Conservation (phyloP, 768 basidiomycete genomes). For the Trametes coccinea region DNA sequence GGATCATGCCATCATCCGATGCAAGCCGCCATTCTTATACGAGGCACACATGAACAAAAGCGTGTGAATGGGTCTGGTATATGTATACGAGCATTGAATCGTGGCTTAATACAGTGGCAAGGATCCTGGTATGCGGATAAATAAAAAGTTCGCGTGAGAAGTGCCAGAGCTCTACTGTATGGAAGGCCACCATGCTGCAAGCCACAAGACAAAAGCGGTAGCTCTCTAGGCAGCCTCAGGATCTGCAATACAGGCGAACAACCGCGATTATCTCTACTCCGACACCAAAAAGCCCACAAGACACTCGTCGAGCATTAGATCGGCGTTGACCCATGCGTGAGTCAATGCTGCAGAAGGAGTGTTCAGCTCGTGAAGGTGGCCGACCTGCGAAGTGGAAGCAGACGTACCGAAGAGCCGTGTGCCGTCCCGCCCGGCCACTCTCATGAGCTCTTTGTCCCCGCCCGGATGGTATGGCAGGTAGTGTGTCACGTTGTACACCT, state of each 20-base stretch:
- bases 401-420: constrained; percentile 88
- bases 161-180: not conserved
- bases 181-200: not conserved
- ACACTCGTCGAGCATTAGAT: constrained; percentile 93
- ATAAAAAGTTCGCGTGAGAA: not conserved
- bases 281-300: constrained; percentile 87
- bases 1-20: not conserved
- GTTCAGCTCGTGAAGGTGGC: constrained; percentile 2
- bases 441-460: constrained; percentile 91
- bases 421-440: constrained; percentile 92
- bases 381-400: not conserved
- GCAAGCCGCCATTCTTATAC: not conserved
- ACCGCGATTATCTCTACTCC: constrained; percentile 40
- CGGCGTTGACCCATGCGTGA: constrained; percentile 96
- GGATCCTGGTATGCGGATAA: not conserved
- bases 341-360: constrained; percentile 61
- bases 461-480: constrained; percentile 94
- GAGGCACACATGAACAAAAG: not conserved
- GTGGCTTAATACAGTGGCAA: not conserved
- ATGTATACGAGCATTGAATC: not conserved
- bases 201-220: too few species aligned
- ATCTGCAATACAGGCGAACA: not conserved
- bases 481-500: constrained; percentile 94
- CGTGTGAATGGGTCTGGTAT: not conserved
- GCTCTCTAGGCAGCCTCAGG: too few species aligned